These are phyloP conservation scores for Rheum nobile DNA, from an alignment of 148 eudicot genomes.

Conservation along the genomic window DNA sequence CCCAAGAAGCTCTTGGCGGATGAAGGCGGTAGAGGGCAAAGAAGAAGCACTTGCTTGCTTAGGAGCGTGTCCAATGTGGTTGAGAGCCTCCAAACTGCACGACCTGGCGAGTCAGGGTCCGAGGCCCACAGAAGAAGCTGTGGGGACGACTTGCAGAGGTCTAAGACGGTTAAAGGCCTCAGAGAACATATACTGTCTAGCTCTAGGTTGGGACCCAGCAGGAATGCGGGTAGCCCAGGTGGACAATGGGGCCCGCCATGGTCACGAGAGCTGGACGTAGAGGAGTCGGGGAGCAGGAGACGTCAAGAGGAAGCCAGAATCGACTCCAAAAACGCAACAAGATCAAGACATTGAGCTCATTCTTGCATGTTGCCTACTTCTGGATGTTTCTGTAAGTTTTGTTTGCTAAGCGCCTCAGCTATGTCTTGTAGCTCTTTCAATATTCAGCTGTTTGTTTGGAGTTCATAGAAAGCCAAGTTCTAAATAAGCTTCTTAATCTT, in stretches of 20 bases:
- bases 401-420: background rate
- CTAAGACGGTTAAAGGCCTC: constrained; percentile 28
- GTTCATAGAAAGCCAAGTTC: constrained; percentile 2
- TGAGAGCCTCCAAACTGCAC: constrained; percentile 13
- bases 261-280: background rate
- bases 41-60: constrained; percentile 43
- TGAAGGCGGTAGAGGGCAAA: constrained; percentile 25
- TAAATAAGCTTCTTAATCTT: background rate
- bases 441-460: background rate
- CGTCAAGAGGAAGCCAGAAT: background rate
- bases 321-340: background rate
- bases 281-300: background rate
- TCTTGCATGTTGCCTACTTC: background rate
- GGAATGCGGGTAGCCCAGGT: constrained; percentile 28
- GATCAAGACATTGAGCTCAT: background rate
- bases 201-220: constrained; percentile 27
- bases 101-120: background rate
- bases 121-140: constrained; percentile 28
- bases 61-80: constrained; percentile 53
- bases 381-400: background rate
- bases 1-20: constrained; percentile 21
- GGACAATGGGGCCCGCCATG: constrained; percentile 22
- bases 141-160: constrained; percentile 34
- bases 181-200: constrained; percentile 43
- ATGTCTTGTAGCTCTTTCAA: background rate